A percentile compares a stretch with the other conserved stretches of the same genome.
These are phyloP conservation scores for Synchytrium microbalum DNA, from an alignment of 371 early-diverging fungal genomes.

Conservation along the genomic window DNA sequence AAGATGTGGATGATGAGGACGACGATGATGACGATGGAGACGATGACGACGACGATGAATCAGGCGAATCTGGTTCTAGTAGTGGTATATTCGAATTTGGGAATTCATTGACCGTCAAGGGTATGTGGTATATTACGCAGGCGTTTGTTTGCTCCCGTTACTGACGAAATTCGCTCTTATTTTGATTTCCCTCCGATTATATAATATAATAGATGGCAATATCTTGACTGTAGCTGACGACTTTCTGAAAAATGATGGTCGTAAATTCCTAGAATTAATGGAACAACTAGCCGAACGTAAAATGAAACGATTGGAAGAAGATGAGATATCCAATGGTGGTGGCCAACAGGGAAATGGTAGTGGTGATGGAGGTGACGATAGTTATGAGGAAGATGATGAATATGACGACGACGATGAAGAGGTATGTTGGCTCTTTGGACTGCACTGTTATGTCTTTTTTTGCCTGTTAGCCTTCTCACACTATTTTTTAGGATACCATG, in stretches of 20 bases:
- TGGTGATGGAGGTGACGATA: conserved; percentile 49
- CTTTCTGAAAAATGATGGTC: conserved; percentile 82
- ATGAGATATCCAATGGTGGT: conserved; percentile 29
- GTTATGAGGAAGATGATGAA: conserved; percentile 50
- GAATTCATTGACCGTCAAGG: conserved; percentile 58
- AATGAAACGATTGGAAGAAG: conserved; percentile 65
- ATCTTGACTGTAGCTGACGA: conserved; percentile 86
- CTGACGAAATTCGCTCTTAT: background rate
- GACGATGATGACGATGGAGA: conserved; percentile 44
- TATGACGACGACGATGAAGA: conserved; percentile 44
- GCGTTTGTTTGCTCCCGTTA: conserved; percentile 4
- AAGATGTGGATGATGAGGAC: conserved; percentile 23
- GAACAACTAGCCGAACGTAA: conserved; percentile 84
- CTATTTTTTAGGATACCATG: conserved; percentile 49
- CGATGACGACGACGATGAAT: conserved; percentile 30
- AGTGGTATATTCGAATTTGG: conserved; percentile 51
- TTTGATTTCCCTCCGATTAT: background rate
- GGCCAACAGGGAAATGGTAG: conserved; percentile 33
- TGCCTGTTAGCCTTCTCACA: background rate
- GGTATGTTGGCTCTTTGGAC: conserved; percentile 3
- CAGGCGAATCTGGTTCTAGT: background rate
- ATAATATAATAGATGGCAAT: conserved; percentile 41
- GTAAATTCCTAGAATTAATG: conserved; percentile 90
- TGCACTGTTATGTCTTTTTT: conserved; percentile 2
- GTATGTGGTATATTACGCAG: conserved; percentile 17